phyloP scores from a whole-genome alignment of 345 rosid genomes.

The Kandelia obovata region DNA sequence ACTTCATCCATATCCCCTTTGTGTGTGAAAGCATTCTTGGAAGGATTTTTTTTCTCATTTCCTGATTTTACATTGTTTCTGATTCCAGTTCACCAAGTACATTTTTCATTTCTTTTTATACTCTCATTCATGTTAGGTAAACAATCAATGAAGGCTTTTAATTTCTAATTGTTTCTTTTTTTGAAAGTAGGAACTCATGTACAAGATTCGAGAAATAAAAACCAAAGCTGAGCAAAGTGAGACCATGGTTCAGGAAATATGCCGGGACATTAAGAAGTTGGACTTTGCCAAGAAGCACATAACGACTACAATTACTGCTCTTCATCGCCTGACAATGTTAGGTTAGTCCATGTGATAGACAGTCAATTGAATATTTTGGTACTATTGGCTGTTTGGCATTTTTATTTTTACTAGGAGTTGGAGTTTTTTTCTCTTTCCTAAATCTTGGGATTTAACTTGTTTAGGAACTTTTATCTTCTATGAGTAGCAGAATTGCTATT shows the following conservation, averaged over 20 bases:
- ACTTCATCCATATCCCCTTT: too few species aligned
- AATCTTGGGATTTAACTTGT: too few species aligned
- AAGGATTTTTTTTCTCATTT: too few species aligned
- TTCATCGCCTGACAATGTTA: conserved; percentile 98
- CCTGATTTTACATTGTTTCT: too few species aligned
- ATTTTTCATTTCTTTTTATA: background rate
- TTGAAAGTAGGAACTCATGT: conserved; percentile 71
- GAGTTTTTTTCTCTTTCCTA: too few species aligned
- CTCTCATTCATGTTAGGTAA: background rate
- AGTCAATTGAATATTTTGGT: background rate
- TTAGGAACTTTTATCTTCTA: too few species aligned
- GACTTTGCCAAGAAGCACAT: conserved; percentile 99
- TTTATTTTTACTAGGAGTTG: background rate
- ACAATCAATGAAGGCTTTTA: conserved; percentile 7
- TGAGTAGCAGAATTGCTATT: too few species aligned
- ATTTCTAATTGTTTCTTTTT: conserved; percentile 8
- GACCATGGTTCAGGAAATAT: conserved; percentile 97
- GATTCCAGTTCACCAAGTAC: too few species aligned
- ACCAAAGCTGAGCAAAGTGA: conserved; percentile 99
- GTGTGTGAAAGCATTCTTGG: too few species aligned
- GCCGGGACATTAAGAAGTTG: conserved; percentile 97
- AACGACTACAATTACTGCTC: conserved; percentile 96
- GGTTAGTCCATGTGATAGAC: conserved; percentile 43
- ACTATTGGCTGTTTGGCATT: background rate
- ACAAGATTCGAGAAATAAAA: conserved; percentile 92